Percentiles rank a stretch among this genome's conserved stretches.
Conservation (phyloP, 2,329 filamentous ascomycete species). For the Akanthomyces muscarius region DNA sequence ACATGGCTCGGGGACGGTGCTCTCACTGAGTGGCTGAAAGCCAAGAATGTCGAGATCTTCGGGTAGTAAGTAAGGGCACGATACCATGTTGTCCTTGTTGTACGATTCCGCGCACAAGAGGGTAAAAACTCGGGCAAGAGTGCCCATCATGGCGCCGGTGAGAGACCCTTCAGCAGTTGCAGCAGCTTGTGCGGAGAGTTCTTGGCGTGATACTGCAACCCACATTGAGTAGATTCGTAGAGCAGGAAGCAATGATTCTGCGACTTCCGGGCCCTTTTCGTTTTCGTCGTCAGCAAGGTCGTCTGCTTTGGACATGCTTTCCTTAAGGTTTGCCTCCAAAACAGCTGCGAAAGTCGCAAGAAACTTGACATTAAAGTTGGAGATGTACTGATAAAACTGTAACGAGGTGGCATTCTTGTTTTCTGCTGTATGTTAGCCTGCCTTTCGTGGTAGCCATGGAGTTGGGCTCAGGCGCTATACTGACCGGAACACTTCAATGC, state of each 20-base stretch:
- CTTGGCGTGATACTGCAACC: slow-evolving; percentile 44
- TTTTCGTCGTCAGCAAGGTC: slow-evolving; percentile 23
- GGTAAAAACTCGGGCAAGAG: slow-evolving; percentile 44
- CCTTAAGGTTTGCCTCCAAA: slow-evolving; percentile 62
- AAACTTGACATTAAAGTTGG: slow-evolving; percentile 74
- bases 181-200: slow-evolving; percentile 43
- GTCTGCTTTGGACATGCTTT: slow-evolving; percentile 23
- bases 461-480: slow-evolving; percentile 20
- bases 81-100: slow-evolving; percentile 33
- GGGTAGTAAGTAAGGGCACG: slow-evolving; percentile 46
- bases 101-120: slow-evolving; percentile 44
- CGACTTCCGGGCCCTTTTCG: slow-evolving; percentile 33
- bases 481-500: slow-evolving; percentile 31
- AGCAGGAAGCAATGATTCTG: slow-evolving; percentile 46
- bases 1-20: slow-evolving; percentile 37
- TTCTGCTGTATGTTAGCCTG: slow-evolving; percentile 31
- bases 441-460: neutral
- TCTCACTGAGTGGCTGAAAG: slow-evolving; percentile 38
- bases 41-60: slow-evolving; percentile 49
- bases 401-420: slow-evolving; percentile 43
- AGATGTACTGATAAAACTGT: slow-evolving; percentile 58
- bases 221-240: slow-evolving; percentile 53
- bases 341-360: slow-evolving; percentile 68
- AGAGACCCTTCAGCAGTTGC: slow-evolving; percentile 38
- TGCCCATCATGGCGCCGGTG: slow-evolving; percentile 43